phyloP scores from a whole-genome alignment of 2,329 filamentous ascomycete species.

The Pseudocercospora musae region DNA sequence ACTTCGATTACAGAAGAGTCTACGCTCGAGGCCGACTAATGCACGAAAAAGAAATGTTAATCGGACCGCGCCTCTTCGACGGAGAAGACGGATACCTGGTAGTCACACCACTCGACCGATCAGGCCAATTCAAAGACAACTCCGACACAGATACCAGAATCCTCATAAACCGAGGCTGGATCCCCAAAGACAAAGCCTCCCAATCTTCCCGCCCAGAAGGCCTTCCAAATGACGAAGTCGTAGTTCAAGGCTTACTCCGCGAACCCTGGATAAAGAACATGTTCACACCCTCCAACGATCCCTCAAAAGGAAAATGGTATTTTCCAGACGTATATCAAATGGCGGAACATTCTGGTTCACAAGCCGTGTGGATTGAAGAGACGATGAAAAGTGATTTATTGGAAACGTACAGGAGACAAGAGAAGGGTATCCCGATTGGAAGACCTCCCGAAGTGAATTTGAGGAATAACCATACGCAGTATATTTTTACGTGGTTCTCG shows the following conservation, averaged over 20 bases:
- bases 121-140: constrained; percentile 39
- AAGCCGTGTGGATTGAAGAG: constrained; percentile 91
- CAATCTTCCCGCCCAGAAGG: constrained; percentile 62
- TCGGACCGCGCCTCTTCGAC: constrained; percentile 85
- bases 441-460: constrained; percentile 85
- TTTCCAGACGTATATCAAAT: constrained; percentile 93
- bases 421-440: constrained; percentile 84
- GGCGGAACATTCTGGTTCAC: constrained; percentile 76
- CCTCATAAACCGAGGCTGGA: constrained; percentile 89
- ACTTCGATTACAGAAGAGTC: constrained; percentile 90
- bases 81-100: constrained; percentile 89
- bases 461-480: constrained; percentile 94
- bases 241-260: constrained; percentile 77
- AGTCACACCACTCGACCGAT: constrained; percentile 81
- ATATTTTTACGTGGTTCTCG: constrained; percentile 98
- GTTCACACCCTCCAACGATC: constrained; percentile 89
- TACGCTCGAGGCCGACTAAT: constrained; percentile 68
- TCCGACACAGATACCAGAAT: constrained; percentile 58
- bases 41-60: constrained; percentile 94
- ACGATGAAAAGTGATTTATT: constrained; percentile 87
- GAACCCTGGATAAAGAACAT: constrained; percentile 96
- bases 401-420: constrained; percentile 69
- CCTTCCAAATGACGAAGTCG: constrained; percentile 67
- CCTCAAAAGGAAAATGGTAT: constrained; percentile 82
- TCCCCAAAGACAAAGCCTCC: constrained; percentile 67